Conservation (phyloP, 208 protist genomes). For the Leishmania amazonensis region DNA sequence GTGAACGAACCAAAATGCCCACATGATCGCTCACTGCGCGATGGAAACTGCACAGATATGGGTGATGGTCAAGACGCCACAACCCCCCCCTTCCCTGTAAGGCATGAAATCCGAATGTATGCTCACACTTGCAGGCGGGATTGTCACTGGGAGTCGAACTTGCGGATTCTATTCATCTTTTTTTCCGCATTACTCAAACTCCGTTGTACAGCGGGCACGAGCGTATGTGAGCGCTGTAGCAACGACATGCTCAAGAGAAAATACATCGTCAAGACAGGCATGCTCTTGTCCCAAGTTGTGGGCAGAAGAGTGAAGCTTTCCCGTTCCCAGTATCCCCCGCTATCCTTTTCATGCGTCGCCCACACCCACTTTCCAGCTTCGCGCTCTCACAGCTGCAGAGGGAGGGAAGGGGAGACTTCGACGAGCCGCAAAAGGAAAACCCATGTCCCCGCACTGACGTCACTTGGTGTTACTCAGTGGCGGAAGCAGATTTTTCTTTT, state of each 20-base stretch:
- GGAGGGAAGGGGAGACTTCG: not conserved
- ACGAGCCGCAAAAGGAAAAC: not conserved
- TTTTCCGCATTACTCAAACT: conserved; percentile 1
- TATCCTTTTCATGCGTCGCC: not conserved
- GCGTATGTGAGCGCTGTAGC: not conserved
- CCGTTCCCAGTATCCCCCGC: not conserved
- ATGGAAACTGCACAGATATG: not conserved
- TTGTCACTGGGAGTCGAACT: not conserved
- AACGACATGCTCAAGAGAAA: not conserved
- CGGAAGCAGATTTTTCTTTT: not conserved
- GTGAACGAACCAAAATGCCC: not conserved
- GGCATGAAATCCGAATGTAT: not conserved
- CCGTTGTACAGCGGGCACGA: not conserved
- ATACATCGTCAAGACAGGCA: not conserved
- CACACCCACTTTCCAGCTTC: not conserved
- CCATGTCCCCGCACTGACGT: not conserved
- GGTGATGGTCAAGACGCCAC: not conserved
- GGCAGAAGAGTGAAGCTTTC: not conserved
- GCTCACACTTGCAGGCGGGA: not conserved
- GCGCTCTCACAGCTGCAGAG: not conserved
- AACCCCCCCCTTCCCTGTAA: not conserved
- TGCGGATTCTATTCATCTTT: not conserved
- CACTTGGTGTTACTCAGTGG: not conserved
- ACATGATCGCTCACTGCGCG: not conserved
- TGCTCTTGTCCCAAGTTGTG: not conserved